Percentiles rank a stretch among this genome's conserved stretches.
These are phyloP conservation scores for Gossypium lobatum DNA, from an alignment of 441 rosid genomes.

Conservation along the genomic window DNA sequence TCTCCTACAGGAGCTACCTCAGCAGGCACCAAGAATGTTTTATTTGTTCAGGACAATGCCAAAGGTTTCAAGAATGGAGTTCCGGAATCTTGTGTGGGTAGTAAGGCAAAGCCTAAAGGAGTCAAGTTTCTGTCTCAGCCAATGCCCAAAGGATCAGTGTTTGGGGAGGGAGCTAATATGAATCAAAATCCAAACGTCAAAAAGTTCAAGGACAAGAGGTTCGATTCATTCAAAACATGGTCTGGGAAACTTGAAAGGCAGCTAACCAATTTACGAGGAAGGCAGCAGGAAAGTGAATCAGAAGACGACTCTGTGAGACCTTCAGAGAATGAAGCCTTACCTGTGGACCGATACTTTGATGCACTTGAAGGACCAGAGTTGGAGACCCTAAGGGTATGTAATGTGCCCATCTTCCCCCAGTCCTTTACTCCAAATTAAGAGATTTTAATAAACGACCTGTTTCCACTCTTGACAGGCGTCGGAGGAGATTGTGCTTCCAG, in stretches of 20 bases:
- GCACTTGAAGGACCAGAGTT: slow-evolving; percentile 85
- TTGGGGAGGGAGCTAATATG: slow-evolving; percentile 16
- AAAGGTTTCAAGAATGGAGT: not conserved
- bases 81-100: too few relatives aligned
- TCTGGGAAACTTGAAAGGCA: slow-evolving; percentile 79
- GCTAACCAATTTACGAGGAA: slow-evolving; percentile 51
- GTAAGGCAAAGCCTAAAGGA: slow-evolving; percentile 6
- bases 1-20: slow-evolving; percentile 27
- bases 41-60: slow-evolving; percentile 14
- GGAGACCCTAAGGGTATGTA: slow-evolving; percentile 64
- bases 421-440: too few relatives aligned
- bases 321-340: slow-evolving; percentile 37
- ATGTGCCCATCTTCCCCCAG: too few relatives aligned
- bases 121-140: slow-evolving; percentile 53
- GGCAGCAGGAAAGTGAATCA: slow-evolving; percentile 23
- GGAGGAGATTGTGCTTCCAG: slow-evolving; percentile 70
- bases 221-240: slow-evolving; percentile 79
- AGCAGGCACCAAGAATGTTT: slow-evolving; percentile 7
- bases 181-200: slow-evolving; percentile 21
- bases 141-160: slow-evolving; percentile 40
- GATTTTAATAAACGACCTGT: too few relatives aligned
- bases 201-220: slow-evolving; percentile 48
- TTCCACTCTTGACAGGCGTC: slow-evolving; percentile 35
- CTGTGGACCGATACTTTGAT: slow-evolving; percentile 68
- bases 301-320: slow-evolving; percentile 18